Base-by-base conservation (phyloP, 768 basidiomycete species). In the Collybia mongolica region DNA sequence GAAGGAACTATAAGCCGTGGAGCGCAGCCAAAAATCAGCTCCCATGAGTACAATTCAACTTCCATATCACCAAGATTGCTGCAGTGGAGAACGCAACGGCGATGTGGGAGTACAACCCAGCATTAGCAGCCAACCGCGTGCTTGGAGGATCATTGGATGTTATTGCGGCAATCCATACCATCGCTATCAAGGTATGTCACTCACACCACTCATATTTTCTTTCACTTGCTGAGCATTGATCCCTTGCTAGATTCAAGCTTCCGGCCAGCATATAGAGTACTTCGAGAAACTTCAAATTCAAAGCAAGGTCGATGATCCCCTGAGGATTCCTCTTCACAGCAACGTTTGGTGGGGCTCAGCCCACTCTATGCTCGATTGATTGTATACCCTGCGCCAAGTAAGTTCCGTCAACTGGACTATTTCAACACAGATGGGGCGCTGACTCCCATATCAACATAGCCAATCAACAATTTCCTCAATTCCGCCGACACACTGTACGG, bases 41-140 rank as follows among this genome's bases (percentile, higher is more conserved):
- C 18, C 59, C 51, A 49, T 60, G 19, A 38, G 56, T 62, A 50
- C 22, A 43, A 42, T 54, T 62, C n/a, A 70, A 70, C 67, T n/a
- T 11, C 1, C 41, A 58, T 17, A 65, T 71, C 26, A 70, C 64
- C 1, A 59, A 63, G 45, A 61, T 63, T 17, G 58, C 60, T 0
- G 57, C 56, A 1, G 46, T 69, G 2, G 62, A 68, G 37, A 68
- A 54, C 1, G 44, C 57, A 11, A 58, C 49, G 0, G 65, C 67
- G 0, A 71, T 72, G 12, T 72, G 67, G 69, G 64, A 68, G 15
- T 71, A 63, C 47, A 61, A 72, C 24, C 69, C 68, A 0, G 22
- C 17, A 0, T 28, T 54, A 2, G 9, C 35, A 2, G 51, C 53
- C 28, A 69, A 70, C 41, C 46, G 50, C 8, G 57, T 70, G 4